These are phyloP conservation scores for Spencermartinsiella ligniputridi DNA, from an alignment of 1,139 yeast species.

Conservation along the genomic window DNA sequence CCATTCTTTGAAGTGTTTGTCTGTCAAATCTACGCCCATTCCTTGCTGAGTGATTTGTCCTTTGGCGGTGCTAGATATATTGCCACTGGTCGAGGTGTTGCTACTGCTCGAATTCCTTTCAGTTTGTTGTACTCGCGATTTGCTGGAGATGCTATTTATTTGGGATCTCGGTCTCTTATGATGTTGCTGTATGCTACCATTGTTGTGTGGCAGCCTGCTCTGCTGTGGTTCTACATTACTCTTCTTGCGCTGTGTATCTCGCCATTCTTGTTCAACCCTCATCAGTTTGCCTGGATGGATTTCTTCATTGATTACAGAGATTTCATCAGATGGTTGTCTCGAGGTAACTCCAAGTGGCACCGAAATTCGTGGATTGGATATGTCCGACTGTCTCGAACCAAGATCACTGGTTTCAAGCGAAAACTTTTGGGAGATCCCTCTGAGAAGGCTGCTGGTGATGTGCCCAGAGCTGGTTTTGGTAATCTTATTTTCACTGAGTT, in stretches of 20 bases:
- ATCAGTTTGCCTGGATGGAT: slow-evolving; percentile 66
- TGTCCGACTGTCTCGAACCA: slow-evolving; percentile 50
- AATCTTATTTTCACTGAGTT: slow-evolving; percentile 84
- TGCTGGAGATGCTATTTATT: slow-evolving; percentile 58
- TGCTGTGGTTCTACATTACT: slow-evolving; percentile 83
- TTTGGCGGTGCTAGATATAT: slow-evolving; percentile 84
- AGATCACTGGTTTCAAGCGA: slow-evolving; percentile 63
- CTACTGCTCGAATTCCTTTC: slow-evolving; percentile 63
- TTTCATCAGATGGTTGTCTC: slow-evolving; percentile 61
- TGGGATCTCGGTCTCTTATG: slow-evolving; percentile 56
- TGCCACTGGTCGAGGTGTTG: slow-evolving; percentile 83
- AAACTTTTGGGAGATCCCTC: slow-evolving; percentile 73
- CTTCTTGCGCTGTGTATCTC: slow-evolving; percentile 67
- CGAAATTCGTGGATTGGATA: slow-evolving; percentile 59
- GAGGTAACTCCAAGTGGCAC: slow-evolving; percentile 54
- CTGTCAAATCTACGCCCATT: slow-evolving; percentile 74
- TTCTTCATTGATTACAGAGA: slow-evolving; percentile 70
- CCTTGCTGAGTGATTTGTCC: slow-evolving; percentile 62
- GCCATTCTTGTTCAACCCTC: slow-evolving; percentile 82
- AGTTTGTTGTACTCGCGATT: slow-evolving; percentile 58
- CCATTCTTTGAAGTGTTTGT: slow-evolving; percentile 87
- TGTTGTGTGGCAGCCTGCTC: slow-evolving; percentile 71
- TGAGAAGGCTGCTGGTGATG: slow-evolving; percentile 93
- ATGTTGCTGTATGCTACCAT: slow-evolving; percentile 59
- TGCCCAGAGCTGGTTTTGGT: slow-evolving; percentile 88